Conservation (phyloP, 2,329 filamentous ascomycete species). For the Aureobasidium zeae region DNA sequence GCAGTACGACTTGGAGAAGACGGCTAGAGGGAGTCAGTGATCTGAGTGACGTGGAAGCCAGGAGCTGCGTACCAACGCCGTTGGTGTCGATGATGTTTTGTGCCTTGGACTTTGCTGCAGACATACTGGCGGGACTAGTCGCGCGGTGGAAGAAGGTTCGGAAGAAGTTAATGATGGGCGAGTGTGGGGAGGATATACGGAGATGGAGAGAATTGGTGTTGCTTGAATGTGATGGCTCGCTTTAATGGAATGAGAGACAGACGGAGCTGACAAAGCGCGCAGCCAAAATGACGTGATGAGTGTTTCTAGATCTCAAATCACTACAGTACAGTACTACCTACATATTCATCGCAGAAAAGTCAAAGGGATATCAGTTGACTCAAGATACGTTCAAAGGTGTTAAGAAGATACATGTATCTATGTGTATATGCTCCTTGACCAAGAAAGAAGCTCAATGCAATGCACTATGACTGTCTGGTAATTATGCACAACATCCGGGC, state of each 20-base stretch:
- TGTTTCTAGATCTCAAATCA: not conserved
- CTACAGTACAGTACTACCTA: too few relatives aligned
- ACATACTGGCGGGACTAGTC: conserved; percentile 59
- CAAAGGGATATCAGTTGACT: too few relatives aligned
- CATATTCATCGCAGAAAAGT: too few relatives aligned
- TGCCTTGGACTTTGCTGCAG: conserved; percentile 72
- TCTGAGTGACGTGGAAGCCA: not conserved
- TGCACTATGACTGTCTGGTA: too few relatives aligned
- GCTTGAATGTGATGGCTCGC: conserved; percentile 1
- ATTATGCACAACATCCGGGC: too few relatives aligned
- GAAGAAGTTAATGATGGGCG: conserved; percentile 55
- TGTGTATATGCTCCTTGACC: too few relatives aligned
- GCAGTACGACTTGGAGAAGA: conserved; percentile 97
- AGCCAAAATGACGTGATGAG: conserved; percentile 2
- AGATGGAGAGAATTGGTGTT: too few relatives aligned
- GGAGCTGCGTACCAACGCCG: conserved; percentile 56
- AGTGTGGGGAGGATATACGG: too few relatives aligned
- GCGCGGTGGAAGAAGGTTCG: conserved; percentile 59
- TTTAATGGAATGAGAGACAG: conserved; percentile 6
- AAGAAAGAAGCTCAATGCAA: too few relatives aligned
- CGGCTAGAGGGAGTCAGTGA: conserved; percentile 44
- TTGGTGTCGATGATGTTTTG: conserved; percentile 84
- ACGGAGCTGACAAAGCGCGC: conserved; percentile 10
- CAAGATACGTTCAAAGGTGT: too few relatives aligned
- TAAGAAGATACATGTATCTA: too few relatives aligned